Percentiles rank a stretch among this genome's conserved stretches.
These are phyloP conservation scores for Henningerozyma blattae DNA, from an alignment of 805 yeast species.

Conservation along the genomic window DNA sequence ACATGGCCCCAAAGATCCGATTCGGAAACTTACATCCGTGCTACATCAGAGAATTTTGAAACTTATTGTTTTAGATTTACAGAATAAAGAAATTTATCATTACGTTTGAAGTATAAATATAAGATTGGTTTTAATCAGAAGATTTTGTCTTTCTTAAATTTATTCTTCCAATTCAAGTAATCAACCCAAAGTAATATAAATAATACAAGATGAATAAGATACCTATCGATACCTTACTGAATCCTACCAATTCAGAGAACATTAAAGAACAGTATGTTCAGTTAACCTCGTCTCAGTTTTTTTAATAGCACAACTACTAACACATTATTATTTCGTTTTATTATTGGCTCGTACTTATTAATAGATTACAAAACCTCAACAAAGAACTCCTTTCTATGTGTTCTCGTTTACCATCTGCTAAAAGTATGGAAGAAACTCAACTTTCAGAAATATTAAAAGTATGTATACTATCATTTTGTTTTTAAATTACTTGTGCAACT, in stretches of 20 bases:
- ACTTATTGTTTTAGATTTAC: background rate
- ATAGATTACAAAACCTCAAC: conserved; percentile 5
- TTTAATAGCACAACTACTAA: no score
- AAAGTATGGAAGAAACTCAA: background rate
- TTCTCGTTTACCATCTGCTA: conserved; percentile 3
- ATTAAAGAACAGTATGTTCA: conserved; percentile 3
- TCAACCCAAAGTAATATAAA: background rate
- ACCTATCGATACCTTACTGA: conserved; percentile 10
- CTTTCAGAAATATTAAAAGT: background rate
- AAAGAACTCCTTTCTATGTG: conserved; percentile 4
- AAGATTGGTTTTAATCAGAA: background rate
- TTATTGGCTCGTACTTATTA: no score
- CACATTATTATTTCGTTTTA: no score
- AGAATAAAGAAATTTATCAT: background rate
- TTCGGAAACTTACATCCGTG: no score
- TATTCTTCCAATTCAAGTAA: background rate
- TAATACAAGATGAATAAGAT: conserved; percentile 14
- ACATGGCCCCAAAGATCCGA: background rate
- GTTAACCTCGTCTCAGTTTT: no score
- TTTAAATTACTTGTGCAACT: background rate
- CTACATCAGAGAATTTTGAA: background rate
- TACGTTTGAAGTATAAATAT: background rate
- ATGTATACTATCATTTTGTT: background rate
- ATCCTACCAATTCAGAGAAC: conserved; percentile 6
- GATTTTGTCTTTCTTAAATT: background rate